These are phyloP conservation scores for Cadophora sp. DNA, from an alignment of 2,329 filamentous ascomycete genomes.

Conservation along the genomic window DNA sequence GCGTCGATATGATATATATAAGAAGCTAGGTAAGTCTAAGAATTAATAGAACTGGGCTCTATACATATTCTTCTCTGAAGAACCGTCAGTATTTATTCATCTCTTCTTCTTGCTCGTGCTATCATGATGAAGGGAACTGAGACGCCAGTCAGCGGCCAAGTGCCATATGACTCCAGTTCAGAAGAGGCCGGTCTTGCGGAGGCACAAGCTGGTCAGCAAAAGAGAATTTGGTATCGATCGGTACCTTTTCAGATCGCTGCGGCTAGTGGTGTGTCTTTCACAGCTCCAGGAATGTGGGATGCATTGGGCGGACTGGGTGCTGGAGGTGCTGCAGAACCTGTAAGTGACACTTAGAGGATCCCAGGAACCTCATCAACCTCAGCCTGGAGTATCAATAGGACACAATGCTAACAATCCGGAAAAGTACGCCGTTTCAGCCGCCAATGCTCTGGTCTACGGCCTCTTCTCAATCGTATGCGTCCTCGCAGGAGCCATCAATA, in stretches of 20 bases:
- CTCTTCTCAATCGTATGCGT: slow-evolving; percentile 54
- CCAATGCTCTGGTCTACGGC: slow-evolving; percentile 54
- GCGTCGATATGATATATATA: slow-evolving; percentile 2
- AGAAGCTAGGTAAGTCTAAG: background rate
- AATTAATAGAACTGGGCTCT: background rate
- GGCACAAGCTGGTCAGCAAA: background rate
- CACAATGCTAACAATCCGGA: background rate
- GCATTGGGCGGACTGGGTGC: slow-evolving; percentile 53
- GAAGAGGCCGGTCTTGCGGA: slow-evolving; percentile 6
- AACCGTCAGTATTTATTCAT: background rate
- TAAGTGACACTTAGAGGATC: slow-evolving; percentile 8
- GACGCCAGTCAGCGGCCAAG: background rate
- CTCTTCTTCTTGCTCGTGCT: background rate
- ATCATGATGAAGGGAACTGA: background rate
- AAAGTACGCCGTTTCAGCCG: slow-evolving; percentile 50
- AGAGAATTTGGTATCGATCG: slow-evolving; percentile 29
- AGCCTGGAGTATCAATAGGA: too few species aligned
- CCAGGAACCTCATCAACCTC: too few species aligned
- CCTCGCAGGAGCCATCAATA: slow-evolving; percentile 48
- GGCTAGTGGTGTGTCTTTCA: slow-evolving; percentile 50
- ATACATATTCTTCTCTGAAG: background rate
- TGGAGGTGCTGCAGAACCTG: slow-evolving; percentile 50
- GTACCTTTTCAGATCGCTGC: slow-evolving; percentile 52
- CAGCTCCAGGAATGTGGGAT: slow-evolving; percentile 52
- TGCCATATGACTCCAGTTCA: background rate